A percentile compares a stretch with the other conserved stretches of the same genome.
Conservation (phyloP, 1,284 basidiomycete species). For the Puccinia hordei region DNA sequence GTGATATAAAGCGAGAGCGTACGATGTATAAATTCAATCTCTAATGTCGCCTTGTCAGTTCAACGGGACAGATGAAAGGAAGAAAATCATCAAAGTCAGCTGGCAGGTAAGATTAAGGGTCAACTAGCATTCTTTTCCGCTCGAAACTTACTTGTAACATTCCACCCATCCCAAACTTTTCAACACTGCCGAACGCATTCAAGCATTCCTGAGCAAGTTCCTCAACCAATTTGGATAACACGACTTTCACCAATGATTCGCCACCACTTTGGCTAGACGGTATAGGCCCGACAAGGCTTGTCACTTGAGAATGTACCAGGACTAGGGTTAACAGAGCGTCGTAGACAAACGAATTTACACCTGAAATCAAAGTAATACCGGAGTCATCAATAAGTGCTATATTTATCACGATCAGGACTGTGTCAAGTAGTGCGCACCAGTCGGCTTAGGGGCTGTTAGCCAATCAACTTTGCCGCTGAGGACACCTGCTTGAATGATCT, state of each 20-base stretch:
- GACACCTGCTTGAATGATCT: slow-evolving; percentile 76
- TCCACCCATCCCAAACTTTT: slow-evolving; percentile 91
- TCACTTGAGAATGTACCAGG: slow-evolving; percentile 86
- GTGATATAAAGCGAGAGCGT: slow-evolving; percentile 86
- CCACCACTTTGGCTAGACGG: slow-evolving; percentile 17
- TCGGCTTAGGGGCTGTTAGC: slow-evolving; percentile 69
- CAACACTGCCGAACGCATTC: slow-evolving; percentile 79
- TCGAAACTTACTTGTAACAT: slow-evolving; percentile 81
- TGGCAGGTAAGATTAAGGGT: background rate
- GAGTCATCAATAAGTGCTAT: background rate
- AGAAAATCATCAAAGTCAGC: slow-evolving; percentile 3
- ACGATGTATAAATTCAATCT: slow-evolving; percentile 98
- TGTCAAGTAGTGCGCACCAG: slow-evolving; percentile 49
- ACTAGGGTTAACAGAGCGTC: slow-evolving; percentile 84
- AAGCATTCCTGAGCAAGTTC: slow-evolving; percentile 79
- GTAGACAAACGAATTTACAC: slow-evolving; percentile 93
- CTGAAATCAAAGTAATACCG: slow-evolving; percentile 61
- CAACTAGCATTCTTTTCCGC: background rate
- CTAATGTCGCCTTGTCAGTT: slow-evolving; percentile 77
- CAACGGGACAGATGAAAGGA: background rate
- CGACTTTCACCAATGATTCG: slow-evolving; percentile 70
- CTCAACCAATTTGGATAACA: slow-evolving; percentile 79
- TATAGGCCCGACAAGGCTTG: slow-evolving; percentile 69
- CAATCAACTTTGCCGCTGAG: slow-evolving; percentile 80
- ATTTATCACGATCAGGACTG: too few species aligned